Base-by-base conservation (phyloP, 2,329 filamentous ascomycete species). In the Colletotrichum salicis region DNA sequence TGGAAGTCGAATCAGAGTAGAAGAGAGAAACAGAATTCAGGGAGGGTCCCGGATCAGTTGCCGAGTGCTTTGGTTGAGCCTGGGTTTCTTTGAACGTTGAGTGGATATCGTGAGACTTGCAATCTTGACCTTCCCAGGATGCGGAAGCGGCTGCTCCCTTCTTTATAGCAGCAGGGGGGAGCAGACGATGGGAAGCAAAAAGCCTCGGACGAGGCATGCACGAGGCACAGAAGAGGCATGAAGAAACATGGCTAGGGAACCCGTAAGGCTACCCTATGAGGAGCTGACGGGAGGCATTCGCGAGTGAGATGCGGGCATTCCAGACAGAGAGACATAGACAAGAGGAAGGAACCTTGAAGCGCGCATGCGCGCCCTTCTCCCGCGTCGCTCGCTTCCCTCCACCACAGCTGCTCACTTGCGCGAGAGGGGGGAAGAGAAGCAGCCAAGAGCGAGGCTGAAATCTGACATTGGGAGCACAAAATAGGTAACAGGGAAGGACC, bases 141-240 rank as follows among this genome's bases (percentile, higher is more conserved):
- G 22, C 7, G 11, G 45, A 51, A 10, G 54, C 66, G 70, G 65
- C 48, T 31, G 55, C 13, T 69, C 58, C 60, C 70, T 64, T 51
- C 59, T 54, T 71, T 72, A 72, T 72, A 64, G 19, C 51, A 35
- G 24, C 54, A 71, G 52, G n/a, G 64, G 52, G 64, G n/a, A n/a
- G 48, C 55, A 24, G 13, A 29, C 57, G n/a, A 29, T 12, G 59
- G 12, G 45, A 54, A 8, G 31, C 13, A 19, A 10, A 48, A 45
- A 11, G 19, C 29, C 22, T 27, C 22, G 33, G 45, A 27, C 4
- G 13, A 59, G 58, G 58, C 52, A 68, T 31, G 56, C 55, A n/a
- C 13, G 54, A 54, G 51, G 24, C 51, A 27, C n/a, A 41, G 62
- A 35, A 15, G 35, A 64, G 54, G 63, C 45, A 66, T 24, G 51